phyloP scores from a whole-genome alignment of 352 stramenopile species.

The Bremia lactucae region DNA sequence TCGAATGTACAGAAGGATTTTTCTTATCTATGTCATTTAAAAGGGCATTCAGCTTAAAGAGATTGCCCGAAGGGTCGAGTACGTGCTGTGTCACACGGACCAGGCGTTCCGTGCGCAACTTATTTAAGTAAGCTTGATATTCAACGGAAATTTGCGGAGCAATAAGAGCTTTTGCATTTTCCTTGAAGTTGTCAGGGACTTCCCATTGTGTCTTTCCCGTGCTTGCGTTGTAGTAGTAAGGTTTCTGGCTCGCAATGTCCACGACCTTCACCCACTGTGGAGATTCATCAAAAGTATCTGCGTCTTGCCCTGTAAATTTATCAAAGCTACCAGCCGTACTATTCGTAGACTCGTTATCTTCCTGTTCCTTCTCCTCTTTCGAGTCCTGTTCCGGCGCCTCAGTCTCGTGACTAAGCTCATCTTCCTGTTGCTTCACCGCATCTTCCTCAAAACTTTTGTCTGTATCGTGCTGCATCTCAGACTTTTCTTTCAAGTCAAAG shows the following conservation, averaged over 20 bases:
- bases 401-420: not conserved
- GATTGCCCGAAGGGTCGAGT: conserved; percentile 56
- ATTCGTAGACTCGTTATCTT: conserved; percentile 1
- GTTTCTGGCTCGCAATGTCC: conserved; percentile 50
- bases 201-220: conserved; percentile 69
- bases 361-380: conserved; percentile 5
- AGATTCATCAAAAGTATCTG: not conserved
- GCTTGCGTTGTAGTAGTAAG: conserved; percentile 62
- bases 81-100: conserved; percentile 46
- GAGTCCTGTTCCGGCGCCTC: conserved; percentile 12
- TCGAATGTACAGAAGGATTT: not conserved
- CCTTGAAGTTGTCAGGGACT: conserved; percentile 34
- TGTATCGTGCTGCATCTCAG: conserved; percentile 7
- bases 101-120: conserved; percentile 36
- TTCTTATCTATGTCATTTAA: conserved; percentile 44
- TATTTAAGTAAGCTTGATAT: conserved; percentile 64
- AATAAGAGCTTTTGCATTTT: conserved; percentile 11
- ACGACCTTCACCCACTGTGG: conserved; percentile 61
- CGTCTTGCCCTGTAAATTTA: not conserved
- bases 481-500: conserved; percentile 13
- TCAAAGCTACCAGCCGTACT: not conserved
- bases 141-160: conserved; percentile 23
- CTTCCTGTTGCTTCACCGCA: not conserved
- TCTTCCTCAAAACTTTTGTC: conserved; percentile 4
- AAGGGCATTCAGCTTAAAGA: conserved; percentile 62